phyloP scores from a whole-genome alignment of 2,329 filamentous ascomycete species.

The Colletotrichum ledebouriae region DNA sequence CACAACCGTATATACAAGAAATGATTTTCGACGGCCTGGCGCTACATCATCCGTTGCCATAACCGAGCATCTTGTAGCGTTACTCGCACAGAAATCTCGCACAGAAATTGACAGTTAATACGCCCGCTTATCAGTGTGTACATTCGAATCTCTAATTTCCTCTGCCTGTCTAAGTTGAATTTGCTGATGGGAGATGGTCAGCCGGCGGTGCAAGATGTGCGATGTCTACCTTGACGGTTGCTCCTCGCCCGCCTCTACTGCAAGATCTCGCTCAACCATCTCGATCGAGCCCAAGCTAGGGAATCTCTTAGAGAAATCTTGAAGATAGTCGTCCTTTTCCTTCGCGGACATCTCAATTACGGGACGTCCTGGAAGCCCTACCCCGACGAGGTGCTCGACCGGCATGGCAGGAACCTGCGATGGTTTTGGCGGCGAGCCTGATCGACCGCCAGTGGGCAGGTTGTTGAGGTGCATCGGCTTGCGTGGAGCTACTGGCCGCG shows the following conservation, averaged over 20 bases:
- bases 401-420: conserved; percentile 44
- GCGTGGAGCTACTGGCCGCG: conserved; percentile 68
- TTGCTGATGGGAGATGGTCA: background rate
- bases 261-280: conserved; percentile 81
- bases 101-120: conserved; percentile 19
- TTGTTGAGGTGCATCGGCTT: conserved; percentile 74
- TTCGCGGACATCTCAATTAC: conserved; percentile 67
- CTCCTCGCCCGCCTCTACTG: conserved; percentile 51
- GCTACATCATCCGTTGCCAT: background rate
- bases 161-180: background rate
- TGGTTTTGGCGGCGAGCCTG: conserved; percentile 61
- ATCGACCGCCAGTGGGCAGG: conserved; percentile 59
- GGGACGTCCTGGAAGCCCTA: conserved; percentile 63
- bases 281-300: conserved; percentile 88
- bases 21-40: background rate
- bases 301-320: conserved; percentile 85
- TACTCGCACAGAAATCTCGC: conserved; percentile 8
- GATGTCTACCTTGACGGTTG: conserved; percentile 22
- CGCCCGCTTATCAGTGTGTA: conserved; percentile 35
- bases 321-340: conserved; percentile 76
- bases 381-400: conserved; percentile 58
- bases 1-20: conserved; percentile 32
- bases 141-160: conserved; percentile 30
- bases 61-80: background rate
- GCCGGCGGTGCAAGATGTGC: background rate